These are phyloP conservation scores for Termitomyces titanicus DNA, from an alignment of 768 basidiomycete genomes.

Conservation along the genomic window DNA sequence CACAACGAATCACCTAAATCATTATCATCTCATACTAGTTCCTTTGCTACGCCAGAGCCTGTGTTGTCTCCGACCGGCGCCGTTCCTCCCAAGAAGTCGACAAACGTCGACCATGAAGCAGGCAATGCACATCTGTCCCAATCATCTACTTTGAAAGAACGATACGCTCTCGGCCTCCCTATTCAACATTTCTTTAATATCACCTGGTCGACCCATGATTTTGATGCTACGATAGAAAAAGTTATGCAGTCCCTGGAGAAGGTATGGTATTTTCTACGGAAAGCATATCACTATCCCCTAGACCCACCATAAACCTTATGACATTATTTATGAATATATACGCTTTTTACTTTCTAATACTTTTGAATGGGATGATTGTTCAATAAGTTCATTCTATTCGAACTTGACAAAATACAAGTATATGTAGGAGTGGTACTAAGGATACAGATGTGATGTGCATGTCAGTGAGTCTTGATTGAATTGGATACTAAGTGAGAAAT, in stretches of 20 bases:
- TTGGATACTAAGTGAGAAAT: constrained; percentile 5
- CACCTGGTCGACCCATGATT: constrained; percentile 29
- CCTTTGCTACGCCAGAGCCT: constrained; percentile 5
- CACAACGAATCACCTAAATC: no score
- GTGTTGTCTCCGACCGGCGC: constrained; percentile 6
- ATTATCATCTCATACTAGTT: neutral
- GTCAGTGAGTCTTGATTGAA: neutral
- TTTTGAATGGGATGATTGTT: neutral
- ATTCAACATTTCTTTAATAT: constrained; percentile 27
- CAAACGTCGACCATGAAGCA: neutral
- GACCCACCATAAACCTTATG: constrained; percentile 34
- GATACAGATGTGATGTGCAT: constrained; percentile 8
- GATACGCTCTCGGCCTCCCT: constrained; percentile 23
- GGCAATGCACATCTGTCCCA: neutral
- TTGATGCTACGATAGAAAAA: constrained; percentile 27
- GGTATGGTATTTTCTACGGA: constrained; percentile 47
- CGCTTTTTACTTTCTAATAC: neutral
- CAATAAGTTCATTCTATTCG: constrained; percentile 11
- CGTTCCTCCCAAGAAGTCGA: neutral
- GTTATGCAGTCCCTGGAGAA: constrained; percentile 35
- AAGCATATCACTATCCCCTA: constrained; percentile 54
- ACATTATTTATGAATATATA: neutral
- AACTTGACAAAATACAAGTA: neutral
- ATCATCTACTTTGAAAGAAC: constrained; percentile 14
- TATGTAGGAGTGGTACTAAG: constrained; percentile 4